Conservation (phyloP, 495 filamentous ascomycete species). For the Glonium stellatum region DNA sequence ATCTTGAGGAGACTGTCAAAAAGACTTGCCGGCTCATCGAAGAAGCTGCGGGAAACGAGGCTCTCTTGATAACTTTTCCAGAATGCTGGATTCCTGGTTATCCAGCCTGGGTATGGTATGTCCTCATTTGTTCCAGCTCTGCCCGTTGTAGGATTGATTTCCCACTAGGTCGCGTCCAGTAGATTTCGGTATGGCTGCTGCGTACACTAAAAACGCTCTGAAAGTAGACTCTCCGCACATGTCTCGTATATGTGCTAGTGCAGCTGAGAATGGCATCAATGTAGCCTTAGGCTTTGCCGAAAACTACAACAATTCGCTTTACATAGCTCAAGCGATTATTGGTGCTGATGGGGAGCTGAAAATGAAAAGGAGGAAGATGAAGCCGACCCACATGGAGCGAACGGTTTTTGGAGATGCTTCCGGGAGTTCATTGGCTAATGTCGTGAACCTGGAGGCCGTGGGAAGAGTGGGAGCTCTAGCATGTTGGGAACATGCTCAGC, state of each 20-base stretch:
- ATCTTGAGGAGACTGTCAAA: slow-evolving; percentile 42
- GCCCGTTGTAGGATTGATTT: slow-evolving; percentile 4
- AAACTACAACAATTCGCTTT: slow-evolving; percentile 41
- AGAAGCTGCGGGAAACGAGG: slow-evolving; percentile 47
- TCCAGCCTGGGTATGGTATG: slow-evolving; percentile 53
- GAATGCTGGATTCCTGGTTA: slow-evolving; percentile 54
- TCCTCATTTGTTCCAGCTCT: background rate
- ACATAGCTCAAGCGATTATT: slow-evolving; percentile 53
- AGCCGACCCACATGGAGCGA: slow-evolving; percentile 58
- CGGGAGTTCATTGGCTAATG: slow-evolving; percentile 39
- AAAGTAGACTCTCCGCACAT: slow-evolving; percentile 43
- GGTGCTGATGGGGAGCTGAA: slow-evolving; percentile 41
- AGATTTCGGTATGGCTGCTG: slow-evolving; percentile 39
- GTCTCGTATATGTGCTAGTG: slow-evolving; percentile 38
- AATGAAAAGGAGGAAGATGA: slow-evolving; percentile 48
- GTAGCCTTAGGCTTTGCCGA: slow-evolving; percentile 52
- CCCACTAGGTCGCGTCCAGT: slow-evolving; percentile 39
- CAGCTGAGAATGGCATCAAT: slow-evolving; percentile 40
- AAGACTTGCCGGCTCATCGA: slow-evolving; percentile 48
- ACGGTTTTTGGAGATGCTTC: slow-evolving; percentile 53
- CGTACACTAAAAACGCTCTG: slow-evolving; percentile 50
- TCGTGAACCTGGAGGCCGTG: slow-evolving; percentile 38
- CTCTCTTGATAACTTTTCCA: slow-evolving; percentile 48
- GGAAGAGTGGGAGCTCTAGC: slow-evolving; percentile 43
- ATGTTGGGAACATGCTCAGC: slow-evolving; percentile 57